Evolutionary conservation across 2,329 filamentous ascomycete species (phyloP).

Genomic region (Elsinoe batatas): DNA sequence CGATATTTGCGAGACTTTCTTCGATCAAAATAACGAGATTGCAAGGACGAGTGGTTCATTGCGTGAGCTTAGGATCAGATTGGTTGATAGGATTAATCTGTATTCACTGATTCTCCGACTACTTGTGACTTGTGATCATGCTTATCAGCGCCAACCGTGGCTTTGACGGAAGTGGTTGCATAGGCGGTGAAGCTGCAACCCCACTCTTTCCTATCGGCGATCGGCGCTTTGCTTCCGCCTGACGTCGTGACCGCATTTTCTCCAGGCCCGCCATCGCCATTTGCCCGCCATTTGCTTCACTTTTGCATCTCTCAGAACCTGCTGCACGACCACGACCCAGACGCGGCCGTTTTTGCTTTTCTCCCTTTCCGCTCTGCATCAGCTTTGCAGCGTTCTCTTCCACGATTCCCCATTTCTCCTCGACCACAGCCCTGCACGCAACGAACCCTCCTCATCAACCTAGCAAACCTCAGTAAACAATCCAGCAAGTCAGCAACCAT

Average conservation of each 20-base stretch:
- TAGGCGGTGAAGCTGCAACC: neutral
- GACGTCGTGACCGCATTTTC: slow-evolving; percentile 11
- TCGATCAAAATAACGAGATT: slow-evolving; percentile 8
- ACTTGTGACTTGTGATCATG: neutral
- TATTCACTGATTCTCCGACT: neutral
- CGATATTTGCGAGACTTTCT: neutral
- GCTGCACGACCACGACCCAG: neutral
- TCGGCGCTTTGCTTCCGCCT: slow-evolving; percentile 1
- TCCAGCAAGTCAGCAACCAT: slow-evolving; percentile 23
- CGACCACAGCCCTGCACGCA: neutral
- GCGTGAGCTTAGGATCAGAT: neutral
- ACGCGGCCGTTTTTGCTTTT: neutral
- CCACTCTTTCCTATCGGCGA: neutral
- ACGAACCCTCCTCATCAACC: neutral
- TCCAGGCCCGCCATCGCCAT: neutral
- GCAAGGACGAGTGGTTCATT: slow-evolving; percentile 9
- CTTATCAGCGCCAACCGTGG: neutral
- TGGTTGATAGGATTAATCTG: neutral
- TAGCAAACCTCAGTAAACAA: neutral
- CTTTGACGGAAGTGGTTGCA: neutral
- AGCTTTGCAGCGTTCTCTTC: neutral
- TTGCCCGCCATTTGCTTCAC: neutral
- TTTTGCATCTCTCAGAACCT: neutral
- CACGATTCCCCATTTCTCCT: too few relatives aligned
- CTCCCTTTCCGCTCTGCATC: neutral